phyloP scores from a whole-genome alignment of 2,329 filamentous ascomycete species.

The Emergomyces pasteurianus region DNA sequence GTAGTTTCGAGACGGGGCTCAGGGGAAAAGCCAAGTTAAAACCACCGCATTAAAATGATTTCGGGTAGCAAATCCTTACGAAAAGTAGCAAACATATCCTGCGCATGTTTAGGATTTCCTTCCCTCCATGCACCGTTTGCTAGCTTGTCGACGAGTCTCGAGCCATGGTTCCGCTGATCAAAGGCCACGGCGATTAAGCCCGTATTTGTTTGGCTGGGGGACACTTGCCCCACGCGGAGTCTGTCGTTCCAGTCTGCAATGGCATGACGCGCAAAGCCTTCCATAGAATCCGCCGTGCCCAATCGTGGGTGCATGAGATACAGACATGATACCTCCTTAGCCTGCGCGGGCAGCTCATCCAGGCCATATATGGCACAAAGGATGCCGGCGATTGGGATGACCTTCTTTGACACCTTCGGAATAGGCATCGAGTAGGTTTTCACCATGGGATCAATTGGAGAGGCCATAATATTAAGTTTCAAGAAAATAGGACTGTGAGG shows the following conservation, averaged over 20 bases:
- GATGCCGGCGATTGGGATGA: slow-evolving; percentile 64
- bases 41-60: not conserved
- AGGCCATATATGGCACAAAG: slow-evolving; percentile 72
- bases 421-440: slow-evolving; percentile 13
- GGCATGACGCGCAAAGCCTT: slow-evolving; percentile 54
- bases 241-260: slow-evolving; percentile 56
- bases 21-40: not conserved
- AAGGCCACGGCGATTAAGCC: slow-evolving; percentile 74
- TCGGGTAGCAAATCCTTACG: slow-evolving; percentile 36
- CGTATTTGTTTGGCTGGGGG: slow-evolving; percentile 22
- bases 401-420: slow-evolving; percentile 46
- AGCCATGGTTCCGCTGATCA: slow-evolving; percentile 88
- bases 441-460: slow-evolving; percentile 24
- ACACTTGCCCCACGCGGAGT: slow-evolving; percentile 20
- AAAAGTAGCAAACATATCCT: slow-evolving; percentile 81
- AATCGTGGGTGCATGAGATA: slow-evolving; percentile 83
- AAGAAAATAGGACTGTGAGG: not conserved
- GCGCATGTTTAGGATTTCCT: slow-evolving; percentile 70
- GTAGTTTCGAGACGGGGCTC: not conserved
- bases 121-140: slow-evolving; percentile 69
- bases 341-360: slow-evolving; percentile 51
- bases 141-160: slow-evolving; percentile 50
- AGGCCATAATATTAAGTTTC: slow-evolving; percentile 18
- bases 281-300: slow-evolving; percentile 61
- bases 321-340: slow-evolving; percentile 56